phyloP scores from a whole-genome alignment of 176 grass and related monocot genomes.

The barley (Hordeum vulgare) region MorexV3_pseudomolecules_assembly NC_058523.1:525510631-525511130 shows the following conservation, averaged over 20 bases:
- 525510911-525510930: not conserved
- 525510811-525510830: too few relatives aligned
- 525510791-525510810: too few relatives aligned
- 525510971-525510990: not conserved
- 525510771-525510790: not conserved
- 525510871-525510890: not conserved
- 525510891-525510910: not conserved
- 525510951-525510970: not conserved
- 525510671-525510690: too few relatives aligned
- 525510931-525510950: not conserved
- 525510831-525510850: too few relatives aligned
- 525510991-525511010: not conserved
- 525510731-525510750: not conserved
- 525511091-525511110: too few relatives aligned
- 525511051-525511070: too few relatives aligned
- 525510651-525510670: not conserved
- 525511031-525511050: too few relatives aligned
- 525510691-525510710: not conserved
- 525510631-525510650: not conserved
- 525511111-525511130: accelerated
- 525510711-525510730: not conserved
- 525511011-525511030: too few relatives aligned
- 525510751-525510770: not conserved
- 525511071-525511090: too few relatives aligned
- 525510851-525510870: not conserved